Evolutionary conservation across 164 flowering plant genomes (phyloP).

Genomic region (Annona cherimola): DNA sequence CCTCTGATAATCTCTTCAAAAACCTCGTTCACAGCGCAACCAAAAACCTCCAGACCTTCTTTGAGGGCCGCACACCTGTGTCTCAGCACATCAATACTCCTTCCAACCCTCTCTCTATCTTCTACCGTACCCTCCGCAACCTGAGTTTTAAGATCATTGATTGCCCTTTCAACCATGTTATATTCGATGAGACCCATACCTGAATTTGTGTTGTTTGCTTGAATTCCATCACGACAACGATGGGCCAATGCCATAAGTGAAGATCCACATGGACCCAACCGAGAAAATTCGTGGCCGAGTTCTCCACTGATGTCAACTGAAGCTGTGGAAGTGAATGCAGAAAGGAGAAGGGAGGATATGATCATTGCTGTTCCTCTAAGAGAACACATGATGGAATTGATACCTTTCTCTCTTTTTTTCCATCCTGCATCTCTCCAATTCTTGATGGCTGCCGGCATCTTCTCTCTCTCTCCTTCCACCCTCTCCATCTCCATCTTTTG

Average conservation of each 20-base stretch:
- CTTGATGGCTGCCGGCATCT: neutral
- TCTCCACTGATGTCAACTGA: conserved; percentile 7
- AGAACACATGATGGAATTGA: conserved; percentile 8
- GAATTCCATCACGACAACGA: conserved; percentile 6
- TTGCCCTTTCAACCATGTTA: conserved; percentile 12
- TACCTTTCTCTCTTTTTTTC: conserved; percentile 4
- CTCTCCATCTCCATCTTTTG: conserved; percentile 6
- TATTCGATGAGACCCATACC: conserved; percentile 8
- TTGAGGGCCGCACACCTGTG: conserved; percentile 13
- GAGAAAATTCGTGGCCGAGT: neutral
- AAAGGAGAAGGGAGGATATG: conserved; percentile 14
- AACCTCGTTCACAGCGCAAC: conserved; percentile 13
- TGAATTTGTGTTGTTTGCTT: neutral
- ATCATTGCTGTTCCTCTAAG: conserved; percentile 8
- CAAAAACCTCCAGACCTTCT: conserved; percentile 21
- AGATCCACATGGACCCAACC: conserved; percentile 1
- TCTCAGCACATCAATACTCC: conserved; percentile 15
- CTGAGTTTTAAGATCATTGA: conserved; percentile 13
- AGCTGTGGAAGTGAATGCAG: conserved; percentile 11
- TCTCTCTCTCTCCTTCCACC: conserved; percentile 4
- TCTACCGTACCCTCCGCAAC: conserved; percentile 6
- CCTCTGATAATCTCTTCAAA: conserved; percentile 24
- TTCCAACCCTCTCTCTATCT: conserved; percentile 9
- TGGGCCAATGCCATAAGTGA: conserved; percentile 7
- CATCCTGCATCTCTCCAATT: neutral